These are phyloP conservation scores for Cyphellophora europaea DNA, from an alignment of 2,329 filamentous ascomycete genomes.

Conservation along the genomic window DNA sequence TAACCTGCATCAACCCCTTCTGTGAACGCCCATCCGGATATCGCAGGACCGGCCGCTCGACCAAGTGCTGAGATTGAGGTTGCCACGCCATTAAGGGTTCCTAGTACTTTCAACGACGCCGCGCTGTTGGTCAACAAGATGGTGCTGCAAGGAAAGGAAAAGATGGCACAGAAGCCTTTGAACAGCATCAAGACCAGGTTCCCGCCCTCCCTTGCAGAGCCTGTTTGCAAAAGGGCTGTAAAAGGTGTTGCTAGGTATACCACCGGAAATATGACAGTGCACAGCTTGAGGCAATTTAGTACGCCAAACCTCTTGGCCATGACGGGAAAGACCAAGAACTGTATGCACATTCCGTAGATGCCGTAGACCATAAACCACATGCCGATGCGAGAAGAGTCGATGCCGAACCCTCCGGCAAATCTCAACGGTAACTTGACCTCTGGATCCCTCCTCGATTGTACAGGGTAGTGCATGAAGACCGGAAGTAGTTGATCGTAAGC, in stretches of 20 bases:
- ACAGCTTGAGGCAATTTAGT: constrained; percentile 61
- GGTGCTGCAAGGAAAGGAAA: constrained; percentile 81
- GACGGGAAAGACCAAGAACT: constrained; percentile 77
- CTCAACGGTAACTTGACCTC: constrained; percentile 61
- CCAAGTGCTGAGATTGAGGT: constrained; percentile 76
- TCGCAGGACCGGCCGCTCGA: constrained; percentile 66
- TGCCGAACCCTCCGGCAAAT: constrained; percentile 73
- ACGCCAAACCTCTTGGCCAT: constrained; percentile 66
- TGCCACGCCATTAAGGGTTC: constrained; percentile 83
- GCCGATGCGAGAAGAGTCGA: constrained; percentile 65
- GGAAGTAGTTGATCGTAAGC: constrained; percentile 82
- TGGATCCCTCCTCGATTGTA: constrained; percentile 43
- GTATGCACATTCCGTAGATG: constrained; percentile 66
- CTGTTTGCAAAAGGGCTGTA: constrained; percentile 52
- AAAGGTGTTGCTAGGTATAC: constrained; percentile 78
- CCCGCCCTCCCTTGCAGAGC: constrained; percentile 44
- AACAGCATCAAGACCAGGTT: constrained; percentile 60
- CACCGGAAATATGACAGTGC: constrained; percentile 59
- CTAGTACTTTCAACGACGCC: constrained; percentile 62
- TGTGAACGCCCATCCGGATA: constrained; percentile 63
- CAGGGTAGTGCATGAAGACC: constrained; percentile 75
- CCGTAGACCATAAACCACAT: constrained; percentile 79
- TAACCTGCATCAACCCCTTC: constrained; percentile 68
- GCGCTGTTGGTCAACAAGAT: constrained; percentile 89
- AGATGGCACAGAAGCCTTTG: constrained; percentile 68